These are phyloP conservation scores for Acanthamoeba rhysodes DNA, from an alignment of 208 protist genomes.

Conservation along the genomic window DNA sequence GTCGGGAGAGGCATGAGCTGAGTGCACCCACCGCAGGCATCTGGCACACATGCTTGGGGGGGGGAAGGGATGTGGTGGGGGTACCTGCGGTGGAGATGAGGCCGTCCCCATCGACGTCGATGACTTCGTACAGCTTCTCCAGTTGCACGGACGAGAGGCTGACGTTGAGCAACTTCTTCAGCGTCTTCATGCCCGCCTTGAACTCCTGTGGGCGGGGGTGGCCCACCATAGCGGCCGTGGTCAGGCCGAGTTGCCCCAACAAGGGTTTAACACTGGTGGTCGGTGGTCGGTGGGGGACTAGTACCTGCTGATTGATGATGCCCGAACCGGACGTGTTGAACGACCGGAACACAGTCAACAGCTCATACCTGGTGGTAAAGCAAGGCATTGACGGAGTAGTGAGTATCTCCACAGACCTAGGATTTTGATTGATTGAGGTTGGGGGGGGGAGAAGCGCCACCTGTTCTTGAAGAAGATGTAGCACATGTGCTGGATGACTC, in stretches of 20 bases:
- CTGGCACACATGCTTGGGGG: not conserved
- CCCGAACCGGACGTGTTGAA: constrained; percentile 49
- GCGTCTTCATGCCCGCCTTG: constrained; percentile 57
- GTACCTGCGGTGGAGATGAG: constrained; percentile 37
- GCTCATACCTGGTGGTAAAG: not conserved
- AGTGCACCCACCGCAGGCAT: no score
- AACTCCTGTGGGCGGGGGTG: not conserved
- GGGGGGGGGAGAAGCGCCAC: not conserved
- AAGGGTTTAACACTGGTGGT: not conserved
- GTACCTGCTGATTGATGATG: constrained; percentile 33
- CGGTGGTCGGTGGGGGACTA: not conserved
- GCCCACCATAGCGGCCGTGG: not conserved
- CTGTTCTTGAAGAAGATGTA: constrained; percentile 68
- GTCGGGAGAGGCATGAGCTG: not conserved
- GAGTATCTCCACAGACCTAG: not conserved
- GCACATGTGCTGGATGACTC: constrained; percentile 64
- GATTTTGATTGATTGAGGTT: no score
- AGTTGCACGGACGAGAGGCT: constrained; percentile 47
- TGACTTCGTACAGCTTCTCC: constrained; percentile 58
- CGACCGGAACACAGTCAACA: constrained; percentile 40
- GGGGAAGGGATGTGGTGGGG: not conserved
- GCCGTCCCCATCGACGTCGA: constrained; percentile 18
- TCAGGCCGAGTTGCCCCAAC: not conserved
- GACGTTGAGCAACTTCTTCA: constrained; percentile 57
- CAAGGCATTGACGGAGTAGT: not conserved